A percentile compares a stretch with the other conserved stretches of the same genome.
Conservation (phyloP, 495 filamentous ascomycete genomes). For the Aspergillus taichungensis region DNA sequence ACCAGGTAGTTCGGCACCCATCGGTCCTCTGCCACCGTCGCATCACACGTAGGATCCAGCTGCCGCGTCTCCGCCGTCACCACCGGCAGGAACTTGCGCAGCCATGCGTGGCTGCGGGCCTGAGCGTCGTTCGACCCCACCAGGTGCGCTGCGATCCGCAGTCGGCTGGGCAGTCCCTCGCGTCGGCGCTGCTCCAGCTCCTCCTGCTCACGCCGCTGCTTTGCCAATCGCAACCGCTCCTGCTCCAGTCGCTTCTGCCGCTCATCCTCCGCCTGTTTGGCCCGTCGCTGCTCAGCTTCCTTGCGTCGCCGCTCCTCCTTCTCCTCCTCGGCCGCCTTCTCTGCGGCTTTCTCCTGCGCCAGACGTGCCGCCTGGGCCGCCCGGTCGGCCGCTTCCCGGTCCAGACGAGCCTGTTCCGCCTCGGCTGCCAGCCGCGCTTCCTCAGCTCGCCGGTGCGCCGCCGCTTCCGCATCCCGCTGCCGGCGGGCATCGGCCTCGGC, state of each 20-base stretch:
- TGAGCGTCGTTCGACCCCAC: constrained; percentile 39
- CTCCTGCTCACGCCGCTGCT: constrained; percentile 42
- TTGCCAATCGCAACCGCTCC: constrained; percentile 45
- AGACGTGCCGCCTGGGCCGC: constrained; percentile 33
- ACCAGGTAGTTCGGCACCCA: constrained; percentile 74
- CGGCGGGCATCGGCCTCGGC: constrained; percentile 34
- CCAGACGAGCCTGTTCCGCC: constrained; percentile 36
- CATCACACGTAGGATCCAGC: constrained; percentile 33
- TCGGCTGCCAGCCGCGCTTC: constrained; percentile 36
- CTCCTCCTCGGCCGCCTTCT: too few species aligned
- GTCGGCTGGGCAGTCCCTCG: constrained; percentile 45
- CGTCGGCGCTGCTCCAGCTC: constrained; percentile 49
- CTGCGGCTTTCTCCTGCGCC: constrained; percentile 26
- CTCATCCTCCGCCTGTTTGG: constrained; percentile 47
- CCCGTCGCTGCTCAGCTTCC: constrained; percentile 43
- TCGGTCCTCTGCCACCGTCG: constrained; percentile 45
- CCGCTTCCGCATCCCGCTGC: constrained; percentile 18
- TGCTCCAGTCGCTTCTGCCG: constrained; percentile 44
- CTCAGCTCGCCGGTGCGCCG: constrained; percentile 20
- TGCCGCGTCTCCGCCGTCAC: constrained; percentile 41
- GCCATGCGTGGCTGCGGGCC: constrained; percentile 35
- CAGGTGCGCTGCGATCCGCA: constrained; percentile 40
- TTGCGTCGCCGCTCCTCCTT: constrained; percentile 44
- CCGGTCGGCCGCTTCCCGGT: constrained; percentile 36
- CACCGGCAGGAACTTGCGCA: constrained; percentile 44